phyloP scores from a whole-genome alignment of 345 rosid genomes.

The Crucihimalaya himalaica region DNA sequence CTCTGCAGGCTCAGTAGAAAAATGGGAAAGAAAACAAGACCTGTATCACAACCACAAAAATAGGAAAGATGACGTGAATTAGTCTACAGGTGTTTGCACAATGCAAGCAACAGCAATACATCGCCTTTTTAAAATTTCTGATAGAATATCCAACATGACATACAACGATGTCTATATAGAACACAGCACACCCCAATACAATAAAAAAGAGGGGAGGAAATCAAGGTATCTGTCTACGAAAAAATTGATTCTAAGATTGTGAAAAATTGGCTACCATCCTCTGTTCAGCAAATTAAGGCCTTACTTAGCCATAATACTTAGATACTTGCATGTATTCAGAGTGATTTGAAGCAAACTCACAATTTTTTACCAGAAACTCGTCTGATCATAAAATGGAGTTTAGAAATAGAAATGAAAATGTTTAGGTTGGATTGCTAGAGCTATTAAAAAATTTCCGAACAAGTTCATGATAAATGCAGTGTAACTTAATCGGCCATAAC shows the following conservation, averaged over 20 bases:
- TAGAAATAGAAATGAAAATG: not conserved
- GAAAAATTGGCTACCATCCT: not conserved
- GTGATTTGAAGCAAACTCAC: conserved; percentile 20
- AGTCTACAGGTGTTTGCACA: not conserved
- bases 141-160: not conserved
- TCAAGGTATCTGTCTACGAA: not conserved
- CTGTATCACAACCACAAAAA: conserved; percentile 25
- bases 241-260: not conserved
- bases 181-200: not conserved
- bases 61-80: not conserved
- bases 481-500: not conserved
- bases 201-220: not conserved
- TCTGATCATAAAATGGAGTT: conserved; percentile 5
- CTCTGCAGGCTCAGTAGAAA: conserved; percentile 8
- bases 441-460: not conserved
- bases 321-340: not conserved
- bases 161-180: not conserved
- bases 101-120: not conserved
- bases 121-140: not conserved
- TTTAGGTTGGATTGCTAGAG: not conserved
- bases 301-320: not conserved
- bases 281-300: not conserved
- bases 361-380: not conserved
- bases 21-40: conserved; percentile 16
- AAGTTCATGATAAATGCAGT: not conserved